phyloP scores from a whole-genome alignment of 345 rosid genomes.

The Sisymbrium irio region DNA sequence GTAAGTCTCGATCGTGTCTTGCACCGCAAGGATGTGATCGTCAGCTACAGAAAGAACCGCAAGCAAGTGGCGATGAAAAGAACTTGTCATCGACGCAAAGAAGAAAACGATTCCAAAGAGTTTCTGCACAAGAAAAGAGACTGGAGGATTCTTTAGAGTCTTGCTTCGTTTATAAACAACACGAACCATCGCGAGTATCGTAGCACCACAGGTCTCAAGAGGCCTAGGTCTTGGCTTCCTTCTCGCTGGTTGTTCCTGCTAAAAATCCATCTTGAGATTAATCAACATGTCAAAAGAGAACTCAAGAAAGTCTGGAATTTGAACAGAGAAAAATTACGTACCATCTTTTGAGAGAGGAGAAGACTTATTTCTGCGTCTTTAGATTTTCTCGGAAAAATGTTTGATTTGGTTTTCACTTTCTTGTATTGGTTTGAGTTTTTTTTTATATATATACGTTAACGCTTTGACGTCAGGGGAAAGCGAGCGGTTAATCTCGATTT shows the following conservation, averaged over 20 bases:
- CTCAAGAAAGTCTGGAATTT: neutral
- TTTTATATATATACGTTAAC: neutral
- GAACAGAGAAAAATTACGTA: neutral
- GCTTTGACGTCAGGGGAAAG: neutral
- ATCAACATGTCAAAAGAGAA: neutral
- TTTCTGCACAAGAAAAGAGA: constrained; percentile 31
- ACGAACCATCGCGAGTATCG: constrained; percentile 35
- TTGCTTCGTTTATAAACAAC: constrained; percentile 40
- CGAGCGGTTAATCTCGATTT: constrained; percentile 26
- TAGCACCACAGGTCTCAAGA: constrained; percentile 52
- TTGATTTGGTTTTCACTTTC: neutral
- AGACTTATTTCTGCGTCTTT: neutral
- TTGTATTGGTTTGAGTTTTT: neutral
- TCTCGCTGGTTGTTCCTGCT: constrained; percentile 30
- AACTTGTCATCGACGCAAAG: constrained; percentile 17
- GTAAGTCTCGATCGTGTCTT: constrained; percentile 37
- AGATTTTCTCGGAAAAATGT: neutral
- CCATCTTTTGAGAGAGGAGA: constrained; percentile 22
- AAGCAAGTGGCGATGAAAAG: constrained; percentile 37
- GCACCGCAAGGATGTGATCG: constrained; percentile 44
- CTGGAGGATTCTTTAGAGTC: constrained; percentile 24
- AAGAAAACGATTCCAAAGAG: neutral
- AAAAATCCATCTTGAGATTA: neutral
- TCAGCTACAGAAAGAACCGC: constrained; percentile 44
- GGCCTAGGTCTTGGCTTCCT: constrained; percentile 43